These are phyloP conservation scores for Thelonectria olida DNA, from an alignment of 2,329 filamentous ascomycete genomes.

Conservation along the genomic window DNA sequence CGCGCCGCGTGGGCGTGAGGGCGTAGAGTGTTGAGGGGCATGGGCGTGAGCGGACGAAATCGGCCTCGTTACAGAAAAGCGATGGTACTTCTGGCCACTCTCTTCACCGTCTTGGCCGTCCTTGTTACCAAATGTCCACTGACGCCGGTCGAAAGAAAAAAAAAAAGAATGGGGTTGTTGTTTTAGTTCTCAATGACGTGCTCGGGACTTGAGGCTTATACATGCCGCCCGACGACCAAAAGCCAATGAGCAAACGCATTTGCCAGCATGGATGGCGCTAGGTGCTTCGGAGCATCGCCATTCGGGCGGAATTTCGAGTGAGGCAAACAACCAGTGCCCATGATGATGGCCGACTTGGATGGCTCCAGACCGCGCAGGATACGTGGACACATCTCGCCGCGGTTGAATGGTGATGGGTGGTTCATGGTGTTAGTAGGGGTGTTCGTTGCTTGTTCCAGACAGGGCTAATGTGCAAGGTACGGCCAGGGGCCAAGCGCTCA, in stretches of 20 bases:
- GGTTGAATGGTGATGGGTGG: constrained; percentile 3
- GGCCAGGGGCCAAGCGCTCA: neutral
- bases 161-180: constrained; percentile 38
- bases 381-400: constrained; percentile 3
- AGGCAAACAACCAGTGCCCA: neutral
- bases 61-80: neutral
- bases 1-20: constrained; percentile 13
- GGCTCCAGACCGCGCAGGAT: neutral
- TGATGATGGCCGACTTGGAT: neutral
- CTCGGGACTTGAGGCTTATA: constrained; percentile 46
- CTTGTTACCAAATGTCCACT: neutral
- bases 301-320: constrained; percentile 27
- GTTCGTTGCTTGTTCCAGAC: constrained; percentile 2
- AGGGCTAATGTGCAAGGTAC: constrained; percentile 13
- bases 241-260: constrained; percentile 35
- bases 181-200: constrained; percentile 46
- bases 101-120: constrained; percentile 9
- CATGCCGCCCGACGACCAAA: constrained; percentile 37
- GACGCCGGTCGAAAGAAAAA: constrained; percentile 18
- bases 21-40: neutral
- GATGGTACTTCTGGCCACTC: constrained; percentile 5
- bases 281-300: constrained; percentile 40
- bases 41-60: constrained; percentile 20
- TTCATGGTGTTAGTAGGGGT: constrained; percentile 8
- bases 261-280: constrained; percentile 26